Evolutionary conservation across 331 rosid species (phyloP), one percentile per base, ranked within the genome.

Genomic region (Pyracantha coccinea): DNA sequence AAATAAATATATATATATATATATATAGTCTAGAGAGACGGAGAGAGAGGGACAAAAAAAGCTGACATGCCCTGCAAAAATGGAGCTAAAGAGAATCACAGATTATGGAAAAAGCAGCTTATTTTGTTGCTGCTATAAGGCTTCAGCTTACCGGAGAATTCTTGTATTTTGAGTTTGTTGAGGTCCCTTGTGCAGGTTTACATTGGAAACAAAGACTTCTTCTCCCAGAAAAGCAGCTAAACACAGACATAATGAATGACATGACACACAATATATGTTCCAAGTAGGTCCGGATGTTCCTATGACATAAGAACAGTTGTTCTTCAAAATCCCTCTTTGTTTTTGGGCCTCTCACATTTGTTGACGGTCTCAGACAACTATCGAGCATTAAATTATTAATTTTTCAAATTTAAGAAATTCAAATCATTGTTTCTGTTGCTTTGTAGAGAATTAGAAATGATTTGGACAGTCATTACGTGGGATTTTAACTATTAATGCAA

Each of bases 261-360:
- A 1, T 17, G 27, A 64, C 79, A 35, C 74, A 7, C 35, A 61
- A 24, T 0, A 57, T 68, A 78, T 50, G 47, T 72, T 60, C 57
- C 72, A 72, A 31, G 81, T 68, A 59, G 79, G 83, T 8, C 75
- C 83, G 19, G 66, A 79, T 68, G 45, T 72, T 65, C 61, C 82
- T 63, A 28, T 35, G 67, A 47, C 47, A 17, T 8, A 20, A 9
- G 19, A 67, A 72, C 44, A 13, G 70, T 79, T 16, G 5, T 50
- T 32, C 66, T 81, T 27, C 52, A 54, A 64, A 71, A 24, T 11
- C 68, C 25, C 4, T 7, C 57, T 4, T 55, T 55, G 28, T 21
- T 50, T 38, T 3, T 38, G 4, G 55, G 55, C 62, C 24, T 57
- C 25, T 57, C 62, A 21, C 55, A 50, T 50, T 50, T 65, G 69